These are phyloP conservation scores for Drechslerella coelobrocha DNA, from an alignment of 2,329 filamentous ascomycete genomes.

Conservation along the genomic window DNA sequence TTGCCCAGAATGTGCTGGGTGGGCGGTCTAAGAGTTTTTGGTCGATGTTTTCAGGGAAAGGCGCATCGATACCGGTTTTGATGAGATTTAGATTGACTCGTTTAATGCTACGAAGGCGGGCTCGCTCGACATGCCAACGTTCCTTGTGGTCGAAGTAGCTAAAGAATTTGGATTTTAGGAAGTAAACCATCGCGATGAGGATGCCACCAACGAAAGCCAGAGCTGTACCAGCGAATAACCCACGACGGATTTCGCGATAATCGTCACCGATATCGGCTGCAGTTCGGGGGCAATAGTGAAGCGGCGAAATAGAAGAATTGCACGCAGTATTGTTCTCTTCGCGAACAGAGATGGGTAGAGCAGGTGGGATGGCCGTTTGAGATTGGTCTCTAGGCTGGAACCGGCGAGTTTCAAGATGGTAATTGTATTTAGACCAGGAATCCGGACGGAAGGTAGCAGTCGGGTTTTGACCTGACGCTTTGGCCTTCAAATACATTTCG, in stretches of 20 bases:
- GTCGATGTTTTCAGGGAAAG: constrained; percentile 37
- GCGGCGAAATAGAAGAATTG: constrained; percentile 17
- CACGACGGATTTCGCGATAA: constrained; percentile 18
- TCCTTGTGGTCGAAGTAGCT: constrained; percentile 46
- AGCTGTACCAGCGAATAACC: constrained; percentile 20
- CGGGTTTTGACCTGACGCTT: constrained; percentile 21
- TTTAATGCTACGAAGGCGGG: constrained; percentile 19
- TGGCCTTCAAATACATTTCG: constrained; percentile 13
- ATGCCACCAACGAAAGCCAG: constrained; percentile 14
- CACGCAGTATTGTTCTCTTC: constrained; percentile 2
- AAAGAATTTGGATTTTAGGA: constrained; percentile 25
- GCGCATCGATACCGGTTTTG: constrained; percentile 21
- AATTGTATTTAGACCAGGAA: constrained; percentile 37
- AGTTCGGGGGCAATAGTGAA: constrained; percentile 38
- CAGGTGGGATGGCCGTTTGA: not conserved
- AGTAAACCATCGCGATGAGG: constrained; percentile 14
- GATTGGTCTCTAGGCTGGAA: constrained; percentile 3
- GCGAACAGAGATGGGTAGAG: not conserved
- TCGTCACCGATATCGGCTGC: constrained; percentile 6
- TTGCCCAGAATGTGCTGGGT: constrained; percentile 37
- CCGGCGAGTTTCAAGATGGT: constrained; percentile 19
- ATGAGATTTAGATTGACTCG: constrained; percentile 17
- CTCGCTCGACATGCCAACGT: constrained; percentile 37
- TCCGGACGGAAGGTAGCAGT: constrained; percentile 23
- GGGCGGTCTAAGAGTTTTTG: constrained; percentile 25